Evolutionary conservation across 192 early-diverging fungal genomes (phyloP).

Genomic region (Phycomyces blakesleeanus): DNA sequence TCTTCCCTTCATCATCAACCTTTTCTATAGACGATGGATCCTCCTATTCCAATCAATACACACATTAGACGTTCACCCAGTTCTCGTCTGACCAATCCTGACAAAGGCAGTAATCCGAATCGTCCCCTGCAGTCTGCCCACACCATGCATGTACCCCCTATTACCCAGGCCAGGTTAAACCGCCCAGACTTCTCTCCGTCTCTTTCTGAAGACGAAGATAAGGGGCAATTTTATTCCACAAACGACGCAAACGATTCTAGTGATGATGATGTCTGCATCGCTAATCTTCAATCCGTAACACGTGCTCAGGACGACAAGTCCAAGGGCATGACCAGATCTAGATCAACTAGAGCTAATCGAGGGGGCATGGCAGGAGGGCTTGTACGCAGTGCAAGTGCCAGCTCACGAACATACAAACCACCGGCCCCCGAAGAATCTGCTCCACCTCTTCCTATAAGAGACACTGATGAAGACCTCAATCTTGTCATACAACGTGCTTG

Average conservation of each 20-base stretch:
- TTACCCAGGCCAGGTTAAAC: too few relatives aligned
- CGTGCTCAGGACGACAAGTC: slow-evolving; percentile 1
- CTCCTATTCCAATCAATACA: background rate
- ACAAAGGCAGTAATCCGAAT: background rate
- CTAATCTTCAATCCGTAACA: slow-evolving; percentile 3
- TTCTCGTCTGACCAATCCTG: background rate
- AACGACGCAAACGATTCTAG: slow-evolving; percentile 1
- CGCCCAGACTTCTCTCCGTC: background rate
- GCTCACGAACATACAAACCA: background rate
- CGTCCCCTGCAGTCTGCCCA: background rate
- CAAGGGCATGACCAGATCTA: background rate
- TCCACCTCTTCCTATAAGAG: slow-evolving; percentile 4
- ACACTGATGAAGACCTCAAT: slow-evolving; percentile 18
- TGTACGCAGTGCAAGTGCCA: slow-evolving; percentile 10
- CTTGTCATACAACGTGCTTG: slow-evolving; percentile 19
- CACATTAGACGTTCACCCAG: background rate
- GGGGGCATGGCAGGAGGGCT: background rate
- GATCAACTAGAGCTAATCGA: background rate
- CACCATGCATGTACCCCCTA: background rate
- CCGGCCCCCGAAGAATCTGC: background rate
- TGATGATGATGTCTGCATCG: slow-evolving; percentile 18
- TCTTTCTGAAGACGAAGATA: slow-evolving; percentile 3
- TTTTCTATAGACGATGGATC: slow-evolving; percentile 2
- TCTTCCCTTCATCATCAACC: background rate
- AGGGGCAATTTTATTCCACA: background rate